Base-by-base conservation (phyloP, 1,284 basidiomycete genomes). In the Vanrija sp. region DNA sequence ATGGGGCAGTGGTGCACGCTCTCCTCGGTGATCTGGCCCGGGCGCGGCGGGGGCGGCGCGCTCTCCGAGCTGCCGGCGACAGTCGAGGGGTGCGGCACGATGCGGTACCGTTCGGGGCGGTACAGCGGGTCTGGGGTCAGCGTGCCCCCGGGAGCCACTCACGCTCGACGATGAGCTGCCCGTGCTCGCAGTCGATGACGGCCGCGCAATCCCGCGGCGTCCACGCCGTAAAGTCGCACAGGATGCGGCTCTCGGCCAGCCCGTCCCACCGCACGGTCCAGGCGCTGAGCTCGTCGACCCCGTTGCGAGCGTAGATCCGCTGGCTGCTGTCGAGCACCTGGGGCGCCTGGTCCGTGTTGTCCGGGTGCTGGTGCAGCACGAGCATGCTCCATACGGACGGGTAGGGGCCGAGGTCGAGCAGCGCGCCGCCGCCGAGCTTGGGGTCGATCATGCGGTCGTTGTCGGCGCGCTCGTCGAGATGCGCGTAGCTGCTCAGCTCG, bases 361-460 rank as follows among this genome's bases (percentile, higher is more conserved):
- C 76, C 3, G 87, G 84, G 69, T 89, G 81, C 64, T 90, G 89
- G 68, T 86, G 89, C 16, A 91, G 77, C 0, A 81, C 79, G 35
- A 89, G 78, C 66, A 89, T 85, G 10, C 87, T 85, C 88, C 88
- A 89, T 60, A 90, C 80, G 55, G 89, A 78, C 2, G 87, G 87
- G 73, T 91, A 91, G 14, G 88, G 87, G 0, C 87, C 88, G 59
- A 86, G 78, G 71, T 94, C 92, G 38, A 94, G 81, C 35, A 95
- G 68, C 6, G 85, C 88, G 1, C 91, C 91, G n/a, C 91, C 91
- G n/a, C 87, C 91, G 3, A 94, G 79, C n/a, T 77, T 72, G 3
- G 91, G 89, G 64, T 91, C 84, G 59, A 90, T 45, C 36, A 51
- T 85, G 2, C 54, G 58, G 35, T 61, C 55, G 2, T 53, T 56